These are phyloP conservation scores for Eremothecium coryli DNA, from an alignment of 1,139 yeast species.

Conservation along the genomic window DNA sequence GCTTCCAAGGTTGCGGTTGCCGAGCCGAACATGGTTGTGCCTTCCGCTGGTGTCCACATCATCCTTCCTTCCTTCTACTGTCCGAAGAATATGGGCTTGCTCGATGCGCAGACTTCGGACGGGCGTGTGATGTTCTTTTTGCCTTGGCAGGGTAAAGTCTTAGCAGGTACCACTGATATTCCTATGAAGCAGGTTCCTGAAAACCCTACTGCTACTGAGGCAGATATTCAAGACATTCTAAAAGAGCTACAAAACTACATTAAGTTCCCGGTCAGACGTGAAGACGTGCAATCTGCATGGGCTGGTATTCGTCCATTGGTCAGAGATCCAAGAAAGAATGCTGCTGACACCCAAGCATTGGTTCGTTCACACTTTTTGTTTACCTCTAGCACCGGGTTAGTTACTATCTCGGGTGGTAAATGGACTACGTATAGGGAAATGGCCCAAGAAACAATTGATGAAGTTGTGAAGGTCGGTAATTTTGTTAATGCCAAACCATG, in stretches of 20 bases:
- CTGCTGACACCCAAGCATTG: conserved; percentile 62
- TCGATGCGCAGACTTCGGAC: conserved; percentile 87
- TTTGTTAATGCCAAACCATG: conserved; percentile 43
- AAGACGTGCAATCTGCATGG: conserved; percentile 93
- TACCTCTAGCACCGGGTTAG: conserved; percentile 60
- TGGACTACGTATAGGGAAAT: conserved; percentile 98
- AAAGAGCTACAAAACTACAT: conserved; percentile 83
- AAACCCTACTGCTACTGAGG: conserved; percentile 81
- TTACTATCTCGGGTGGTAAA: conserved; percentile 93
- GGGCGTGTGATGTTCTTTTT: conserved; percentile 95
- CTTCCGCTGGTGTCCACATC: conserved; percentile 84
- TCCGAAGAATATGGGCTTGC: conserved; percentile 77
- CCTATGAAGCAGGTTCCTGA: conserved; percentile 67
- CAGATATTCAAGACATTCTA: conserved; percentile 81
- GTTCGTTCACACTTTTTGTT: conserved; percentile 85
- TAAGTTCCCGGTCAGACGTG: conserved; percentile 79
- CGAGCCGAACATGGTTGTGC: conserved; percentile 74
- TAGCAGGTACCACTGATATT: conserved; percentile 94
- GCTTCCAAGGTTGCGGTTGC: conserved; percentile 23
- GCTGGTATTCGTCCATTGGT: conserved; percentile 94
- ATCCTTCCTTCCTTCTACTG: conserved; percentile 89
- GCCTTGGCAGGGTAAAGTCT: conserved; percentile 97
- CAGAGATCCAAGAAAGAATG: conserved; percentile 64
- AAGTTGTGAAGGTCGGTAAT: conserved; percentile 46
- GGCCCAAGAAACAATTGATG: conserved; percentile 91